Evolutionary conservation across 2,329 filamentous ascomycete genomes (phyloP), one percentile per base, ranked within the genome.

Genomic region (Monosporascus sp.): DNA sequence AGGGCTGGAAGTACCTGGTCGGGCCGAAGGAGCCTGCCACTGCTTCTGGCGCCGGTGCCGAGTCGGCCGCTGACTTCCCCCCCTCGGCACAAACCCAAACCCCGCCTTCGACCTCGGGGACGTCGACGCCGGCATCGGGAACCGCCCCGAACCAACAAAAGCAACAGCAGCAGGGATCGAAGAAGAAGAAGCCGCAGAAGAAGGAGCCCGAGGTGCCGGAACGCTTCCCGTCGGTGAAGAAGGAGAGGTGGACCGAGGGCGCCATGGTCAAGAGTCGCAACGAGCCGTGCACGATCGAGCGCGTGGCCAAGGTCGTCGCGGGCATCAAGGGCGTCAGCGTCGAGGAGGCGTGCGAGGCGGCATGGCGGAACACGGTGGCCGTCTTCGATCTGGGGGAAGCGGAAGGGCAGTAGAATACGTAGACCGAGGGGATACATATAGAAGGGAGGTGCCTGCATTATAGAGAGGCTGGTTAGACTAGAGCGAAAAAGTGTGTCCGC

Each of bases 251-350:
- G 87, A 82, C 83, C 45, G 84, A 90, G 64, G 93, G 92, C 0
- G 80, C 80, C 41, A 93, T 97, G 89, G 83, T 99, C 51, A 99
- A 97, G 74, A 91, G 93, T 1, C 83, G 94, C 56, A 99, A 99
- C 67, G 94, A 99, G 72, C 90, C 93, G 9, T 92, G 88, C 63
- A 87, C 83, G 51, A 97, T 99, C 60, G 84, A 87, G 59, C 85
- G 87, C 51, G 89, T 99, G 16, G 94, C 91, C n/a, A 85, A 87
- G 69, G 90, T 93, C 50, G 86, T 99, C 59, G 93, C 94, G 1
- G 85, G 81, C 43, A 87, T 97, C 59, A 97, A 96, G 71, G 90
- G 82, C 0, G 77, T 96, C 4, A 72, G 79, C 4, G 80, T 96
- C 1, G 85, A 95, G 66, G 87, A 93, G 66, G 87, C 99, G 20